Conservation (phyloP, 2,329 filamentous ascomycete species). For the Pseudonectria foliicola region DNA sequence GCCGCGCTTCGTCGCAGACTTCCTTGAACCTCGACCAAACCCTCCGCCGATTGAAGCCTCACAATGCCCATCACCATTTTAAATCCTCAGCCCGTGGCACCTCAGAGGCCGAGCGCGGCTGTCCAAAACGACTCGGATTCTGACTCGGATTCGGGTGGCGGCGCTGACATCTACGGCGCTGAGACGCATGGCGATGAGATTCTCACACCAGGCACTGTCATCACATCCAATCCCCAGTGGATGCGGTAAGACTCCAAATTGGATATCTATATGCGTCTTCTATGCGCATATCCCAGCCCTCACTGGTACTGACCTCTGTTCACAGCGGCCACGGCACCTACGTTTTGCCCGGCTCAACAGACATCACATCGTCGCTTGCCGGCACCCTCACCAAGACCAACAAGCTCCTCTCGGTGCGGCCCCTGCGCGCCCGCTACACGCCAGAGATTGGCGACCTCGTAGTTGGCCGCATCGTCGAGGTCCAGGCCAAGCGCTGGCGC, state of each 20-base stretch:
- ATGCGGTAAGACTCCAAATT: conserved; percentile 56
- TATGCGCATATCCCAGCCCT: conserved; percentile 3
- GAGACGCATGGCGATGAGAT: conserved; percentile 48
- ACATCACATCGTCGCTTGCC: conserved; percentile 84
- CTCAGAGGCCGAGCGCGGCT: conserved; percentile 13
- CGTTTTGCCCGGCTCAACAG: conserved; percentile 50
- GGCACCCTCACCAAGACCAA: conserved; percentile 90
- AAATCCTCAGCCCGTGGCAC: conserved; percentile 30
- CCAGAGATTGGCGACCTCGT: conserved; percentile 96
- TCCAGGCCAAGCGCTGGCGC: conserved; percentile 89
- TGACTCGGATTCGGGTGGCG: conserved; percentile 39
- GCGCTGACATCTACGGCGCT: conserved; percentile 38
- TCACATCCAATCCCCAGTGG: conserved; percentile 92
- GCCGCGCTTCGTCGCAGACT: background rate
- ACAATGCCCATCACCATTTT: conserved; percentile 44
- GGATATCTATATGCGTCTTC: too few relatives aligned
- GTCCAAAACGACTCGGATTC: conserved; percentile 34
- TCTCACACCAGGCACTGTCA: conserved; percentile 80
- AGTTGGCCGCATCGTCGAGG: conserved; percentile 86
- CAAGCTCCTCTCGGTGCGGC: conserved; percentile 87
- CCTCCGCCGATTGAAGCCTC: conserved; percentile 8
- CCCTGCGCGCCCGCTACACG: conserved; percentile 84
- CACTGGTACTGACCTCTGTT: conserved; percentile 6
- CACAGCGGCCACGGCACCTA: conserved; percentile 87
- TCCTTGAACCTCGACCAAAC: conserved; percentile 4